phyloP scores from a whole-genome alignment of 1,139 yeast genomes.

The Nakaseomyces bracarensis region DNA sequence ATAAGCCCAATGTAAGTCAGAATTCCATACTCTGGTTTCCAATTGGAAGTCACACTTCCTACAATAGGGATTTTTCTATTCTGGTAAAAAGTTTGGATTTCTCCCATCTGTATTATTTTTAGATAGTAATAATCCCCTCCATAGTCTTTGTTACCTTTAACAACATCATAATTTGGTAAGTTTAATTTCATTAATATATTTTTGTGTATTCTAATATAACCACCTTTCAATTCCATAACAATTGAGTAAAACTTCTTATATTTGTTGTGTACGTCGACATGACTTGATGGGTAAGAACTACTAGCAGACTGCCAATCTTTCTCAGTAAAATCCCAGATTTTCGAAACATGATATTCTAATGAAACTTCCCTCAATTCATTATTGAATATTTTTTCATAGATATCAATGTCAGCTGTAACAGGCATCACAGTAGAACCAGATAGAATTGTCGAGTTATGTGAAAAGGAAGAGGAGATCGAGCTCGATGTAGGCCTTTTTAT shows the following conservation, averaged over 20 bases:
- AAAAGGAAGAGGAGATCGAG: slow-evolving; percentile 24
- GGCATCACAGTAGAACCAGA: slow-evolving; percentile 16
- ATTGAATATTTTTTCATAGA: slow-evolving; percentile 24
- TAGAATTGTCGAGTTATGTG: slow-evolving; percentile 14
- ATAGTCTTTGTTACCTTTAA: slow-evolving; percentile 13
- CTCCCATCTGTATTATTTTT: slow-evolving; percentile 31
- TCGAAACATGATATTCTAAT: slow-evolving; percentile 17
- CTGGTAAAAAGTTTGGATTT: slow-evolving; percentile 16
- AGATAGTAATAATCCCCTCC: slow-evolving; percentile 16
- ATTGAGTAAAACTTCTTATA: slow-evolving; percentile 22
- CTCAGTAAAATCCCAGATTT: slow-evolving; percentile 13
- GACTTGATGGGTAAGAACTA: neutral
- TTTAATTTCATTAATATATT: slow-evolving; percentile 15
- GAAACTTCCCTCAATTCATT: slow-evolving; percentile 17
- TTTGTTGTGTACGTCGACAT: slow-evolving; percentile 8
- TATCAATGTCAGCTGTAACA: slow-evolving; percentile 26
- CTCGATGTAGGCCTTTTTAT: slow-evolving; percentile 17
- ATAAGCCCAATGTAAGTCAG: slow-evolving; percentile 41
- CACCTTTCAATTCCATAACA: slow-evolving; percentile 28
- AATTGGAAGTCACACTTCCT: slow-evolving; percentile 26
- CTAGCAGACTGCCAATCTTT: slow-evolving; percentile 4
- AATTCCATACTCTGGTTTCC: slow-evolving; percentile 39
- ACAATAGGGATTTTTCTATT: slow-evolving; percentile 25
- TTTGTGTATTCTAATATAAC: slow-evolving; percentile 23
- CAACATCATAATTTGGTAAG: slow-evolving; percentile 16